Conservation (phyloP, 768 basidiomycete genomes). For the Boletus tylopilopsis region DNA sequence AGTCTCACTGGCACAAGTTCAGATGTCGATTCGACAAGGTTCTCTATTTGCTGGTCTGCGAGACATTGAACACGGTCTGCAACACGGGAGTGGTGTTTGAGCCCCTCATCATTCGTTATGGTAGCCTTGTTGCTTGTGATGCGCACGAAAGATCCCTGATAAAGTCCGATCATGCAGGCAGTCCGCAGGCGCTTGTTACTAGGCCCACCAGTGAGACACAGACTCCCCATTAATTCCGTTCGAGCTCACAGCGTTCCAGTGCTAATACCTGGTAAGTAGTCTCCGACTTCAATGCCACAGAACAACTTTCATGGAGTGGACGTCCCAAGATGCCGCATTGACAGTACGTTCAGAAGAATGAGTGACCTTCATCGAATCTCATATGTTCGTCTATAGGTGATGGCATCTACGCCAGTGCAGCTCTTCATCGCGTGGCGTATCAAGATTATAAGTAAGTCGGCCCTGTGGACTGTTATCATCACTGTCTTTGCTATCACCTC, state of each 20-base stretch:
- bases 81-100: conserved; percentile 45
- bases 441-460: conserved; percentile 31
- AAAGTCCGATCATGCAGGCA: conserved; percentile 28
- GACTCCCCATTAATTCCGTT: conserved; percentile 12
- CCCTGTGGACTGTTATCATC: conserved; percentile 24
- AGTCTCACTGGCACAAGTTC: background rate
- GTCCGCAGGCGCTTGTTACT: background rate
- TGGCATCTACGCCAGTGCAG: conserved; percentile 43
- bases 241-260: conserved; percentile 2
- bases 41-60: conserved; percentile 39
- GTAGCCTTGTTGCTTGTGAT: conserved; percentile 21
- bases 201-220: background rate
- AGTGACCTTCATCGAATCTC: background rate
- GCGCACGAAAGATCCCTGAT: background rate
- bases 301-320: background rate
- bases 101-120: conserved; percentile 44
- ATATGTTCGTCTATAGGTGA: conserved; percentile 29
- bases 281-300: background rate
- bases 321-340: conserved; percentile 38
- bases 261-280: conserved; percentile 7
- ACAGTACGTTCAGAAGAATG: conserved; percentile 30
- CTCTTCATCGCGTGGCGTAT: conserved; percentile 46
- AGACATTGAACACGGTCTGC: conserved; percentile 46
- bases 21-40: conserved; percentile 29
- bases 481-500: conserved; percentile 4